A percentile compares a stretch with the other conserved stretches of the same genome.
Evolutionary conservation across 805 yeast genomes (phyloP).

Genomic region (Myxozyma neotropica): DNA sequence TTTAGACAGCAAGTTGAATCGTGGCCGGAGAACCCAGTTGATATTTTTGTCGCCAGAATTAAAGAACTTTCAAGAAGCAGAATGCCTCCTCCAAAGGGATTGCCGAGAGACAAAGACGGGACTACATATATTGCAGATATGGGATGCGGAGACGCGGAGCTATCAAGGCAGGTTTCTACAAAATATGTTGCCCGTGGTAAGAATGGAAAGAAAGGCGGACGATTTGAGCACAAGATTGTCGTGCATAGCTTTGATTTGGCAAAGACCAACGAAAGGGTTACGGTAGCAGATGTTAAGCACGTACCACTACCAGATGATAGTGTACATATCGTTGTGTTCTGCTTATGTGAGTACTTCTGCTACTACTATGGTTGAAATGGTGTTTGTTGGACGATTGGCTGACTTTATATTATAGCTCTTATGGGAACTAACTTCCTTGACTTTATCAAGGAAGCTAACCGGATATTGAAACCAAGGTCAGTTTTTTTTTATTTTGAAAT

Average conservation of each 20-base stretch:
- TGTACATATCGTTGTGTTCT: constrained; percentile 86
- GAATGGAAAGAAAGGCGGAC: constrained; percentile 42
- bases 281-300: constrained; percentile 93
- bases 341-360: constrained; percentile 53
- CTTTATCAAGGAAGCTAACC: constrained; percentile 84
- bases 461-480: constrained; percentile 69
- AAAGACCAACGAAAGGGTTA: constrained; percentile 82
- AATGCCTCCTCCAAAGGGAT: constrained; percentile 34
- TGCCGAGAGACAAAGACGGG: constrained; percentile 59
- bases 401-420: constrained; percentile 48
- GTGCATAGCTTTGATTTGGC: constrained; percentile 92
- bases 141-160: constrained; percentile 99
- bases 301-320: constrained; percentile 83
- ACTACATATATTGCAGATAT: constrained; percentile 88
- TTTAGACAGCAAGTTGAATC: constrained; percentile 91
- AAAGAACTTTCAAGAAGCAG: constrained; percentile 38
- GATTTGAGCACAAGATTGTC: constrained; percentile 47
- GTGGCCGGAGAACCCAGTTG: constrained; percentile 99
- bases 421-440: constrained; percentile 98
- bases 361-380: too few relatives aligned
- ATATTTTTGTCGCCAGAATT: constrained; percentile 76
- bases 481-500: neutral
- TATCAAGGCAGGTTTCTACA: constrained; percentile 65
- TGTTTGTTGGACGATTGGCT: too few relatives aligned
- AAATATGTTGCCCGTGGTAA: constrained; percentile 45